phyloP scores from a whole-genome alignment of 177 flowering plant genomes.

The Tripterygium wilfordii region DNA sequence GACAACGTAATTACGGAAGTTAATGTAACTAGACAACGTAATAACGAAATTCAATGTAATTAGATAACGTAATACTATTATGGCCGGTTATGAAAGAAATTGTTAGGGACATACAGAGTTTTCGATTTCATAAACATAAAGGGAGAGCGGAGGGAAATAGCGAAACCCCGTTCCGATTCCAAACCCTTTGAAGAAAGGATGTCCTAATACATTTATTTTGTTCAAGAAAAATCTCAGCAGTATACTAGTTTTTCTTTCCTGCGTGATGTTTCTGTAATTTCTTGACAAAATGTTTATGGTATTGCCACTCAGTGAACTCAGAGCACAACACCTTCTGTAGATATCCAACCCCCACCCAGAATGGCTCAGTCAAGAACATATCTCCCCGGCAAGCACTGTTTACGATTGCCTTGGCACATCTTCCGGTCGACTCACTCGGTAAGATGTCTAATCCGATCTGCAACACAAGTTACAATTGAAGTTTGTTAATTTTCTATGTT shows the following conservation, averaged over 20 bases:
- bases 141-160: too few relatives aligned
- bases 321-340: constrained; percentile 21
- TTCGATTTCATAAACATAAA: too few relatives aligned
- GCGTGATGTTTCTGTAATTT: background rate
- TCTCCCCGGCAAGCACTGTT: constrained; percentile 25
- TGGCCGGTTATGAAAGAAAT: too few relatives aligned
- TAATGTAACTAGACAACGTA: too few relatives aligned
- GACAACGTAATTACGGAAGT: too few relatives aligned
- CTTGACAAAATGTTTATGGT: background rate
- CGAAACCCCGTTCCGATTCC: too few relatives aligned
- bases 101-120: too few relatives aligned
- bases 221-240: too few relatives aligned
- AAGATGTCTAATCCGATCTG: constrained; percentile 18
- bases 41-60: too few relatives aligned
- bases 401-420: constrained; percentile 23
- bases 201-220: constrained; percentile 70
- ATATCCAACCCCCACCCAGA: constrained; percentile 5
- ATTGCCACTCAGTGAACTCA: constrained; percentile 19
- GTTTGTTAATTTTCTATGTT: too few relatives aligned
- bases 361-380: constrained; percentile 26
- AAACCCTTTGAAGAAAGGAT: constrained; percentile 50
- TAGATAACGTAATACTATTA: too few relatives aligned
- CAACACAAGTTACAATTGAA: background rate
- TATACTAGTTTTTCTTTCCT: too few relatives aligned
- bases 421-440: constrained; percentile 19